Percentiles rank a stretch among this genome's conserved stretches.
These are phyloP conservation scores for Monilinia laxa DNA, from an alignment of 2,329 filamentous ascomycete genomes.

Conservation along the genomic window DNA sequence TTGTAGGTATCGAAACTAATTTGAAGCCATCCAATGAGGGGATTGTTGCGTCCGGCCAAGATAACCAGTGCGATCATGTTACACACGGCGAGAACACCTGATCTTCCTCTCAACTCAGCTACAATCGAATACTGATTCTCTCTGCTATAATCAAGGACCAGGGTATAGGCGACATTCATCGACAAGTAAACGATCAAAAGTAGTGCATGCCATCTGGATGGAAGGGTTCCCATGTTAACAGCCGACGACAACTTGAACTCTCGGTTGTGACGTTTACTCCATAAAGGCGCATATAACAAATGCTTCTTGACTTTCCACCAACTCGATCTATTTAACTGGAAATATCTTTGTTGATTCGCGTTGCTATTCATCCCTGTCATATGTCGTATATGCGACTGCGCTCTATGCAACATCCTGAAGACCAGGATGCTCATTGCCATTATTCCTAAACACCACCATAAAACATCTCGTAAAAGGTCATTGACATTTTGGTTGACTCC, in stretches of 20 bases:
- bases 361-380: conserved; percentile 57
- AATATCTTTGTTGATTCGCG: conserved; percentile 56
- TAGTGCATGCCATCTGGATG: conserved; percentile 61
- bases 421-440: conserved; percentile 54
- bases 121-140: conserved; percentile 62
- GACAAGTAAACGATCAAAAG: conserved; percentile 57
- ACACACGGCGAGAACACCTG: conserved; percentile 77
- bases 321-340: conserved; percentile 55
- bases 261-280: conserved; percentile 65
- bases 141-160: conserved; percentile 59
- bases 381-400: conserved; percentile 57
- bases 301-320: conserved; percentile 63
- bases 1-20: conserved; percentile 98
- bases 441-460: conserved; percentile 62
- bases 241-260: conserved; percentile 63
- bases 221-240: conserved; percentile 61
- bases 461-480: conserved; percentile 53
- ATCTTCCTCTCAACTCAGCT: conserved; percentile 81
- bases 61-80: conserved; percentile 93
- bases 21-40: conserved; percentile 74
- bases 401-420: conserved; percentile 55
- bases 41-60: conserved; percentile 90
- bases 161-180: conserved; percentile 64
- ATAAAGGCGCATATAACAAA: conserved; percentile 62
- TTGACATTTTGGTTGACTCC: conserved; percentile 62